Evolutionary conservation across 2,329 filamentous ascomycete species (phyloP).

Genomic region (Graphium sp.): DNA sequence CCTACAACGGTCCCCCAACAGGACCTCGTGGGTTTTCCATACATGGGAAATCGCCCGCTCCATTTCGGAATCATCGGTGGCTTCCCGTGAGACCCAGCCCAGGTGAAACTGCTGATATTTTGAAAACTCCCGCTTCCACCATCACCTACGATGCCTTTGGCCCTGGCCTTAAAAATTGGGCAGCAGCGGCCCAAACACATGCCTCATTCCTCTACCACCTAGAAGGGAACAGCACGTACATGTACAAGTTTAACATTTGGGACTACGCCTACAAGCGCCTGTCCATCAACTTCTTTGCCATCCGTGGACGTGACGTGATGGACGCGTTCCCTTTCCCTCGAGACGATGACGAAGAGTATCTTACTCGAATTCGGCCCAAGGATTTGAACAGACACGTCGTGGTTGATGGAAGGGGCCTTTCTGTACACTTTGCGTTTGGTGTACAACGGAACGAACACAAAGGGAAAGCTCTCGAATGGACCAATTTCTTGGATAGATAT

Average conservation of each 20-base stretch:
- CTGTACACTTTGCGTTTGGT: slow-evolving; percentile 32
- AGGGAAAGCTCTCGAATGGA: slow-evolving; percentile 9
- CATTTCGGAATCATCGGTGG: slow-evolving; percentile 30
- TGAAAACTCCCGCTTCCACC: slow-evolving; percentile 10
- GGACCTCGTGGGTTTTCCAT: slow-evolving; percentile 10
- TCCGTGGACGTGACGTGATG: slow-evolving; percentile 34
- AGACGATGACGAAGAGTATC: slow-evolving; percentile 26
- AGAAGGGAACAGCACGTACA: slow-evolving; percentile 22
- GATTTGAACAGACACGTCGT: slow-evolving; percentile 22
- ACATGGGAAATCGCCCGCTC: slow-evolving; percentile 14
- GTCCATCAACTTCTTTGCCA: slow-evolving; percentile 35
- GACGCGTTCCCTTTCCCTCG: slow-evolving; percentile 23
- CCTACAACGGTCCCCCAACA: slow-evolving; percentile 11
- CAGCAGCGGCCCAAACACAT: slow-evolving; percentile 28
- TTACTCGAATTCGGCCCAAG: slow-evolving; percentile 19
- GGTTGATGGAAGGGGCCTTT: slow-evolving; percentile 35
- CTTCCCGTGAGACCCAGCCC: slow-evolving; percentile 18
- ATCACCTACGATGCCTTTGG: slow-evolving; percentile 32
- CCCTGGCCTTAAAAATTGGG: slow-evolving; percentile 28
- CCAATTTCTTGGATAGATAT: slow-evolving; percentile 36
- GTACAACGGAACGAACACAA: slow-evolving; percentile 22
- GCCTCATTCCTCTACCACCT: slow-evolving; percentile 32
- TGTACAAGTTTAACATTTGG: slow-evolving; percentile 30
- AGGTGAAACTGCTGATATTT: slow-evolving; percentile 13
- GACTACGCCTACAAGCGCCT: slow-evolving; percentile 30